Base-by-base conservation (phyloP, 1,284 basidiomycete species). In the Clitocybe nebularis region DNA sequence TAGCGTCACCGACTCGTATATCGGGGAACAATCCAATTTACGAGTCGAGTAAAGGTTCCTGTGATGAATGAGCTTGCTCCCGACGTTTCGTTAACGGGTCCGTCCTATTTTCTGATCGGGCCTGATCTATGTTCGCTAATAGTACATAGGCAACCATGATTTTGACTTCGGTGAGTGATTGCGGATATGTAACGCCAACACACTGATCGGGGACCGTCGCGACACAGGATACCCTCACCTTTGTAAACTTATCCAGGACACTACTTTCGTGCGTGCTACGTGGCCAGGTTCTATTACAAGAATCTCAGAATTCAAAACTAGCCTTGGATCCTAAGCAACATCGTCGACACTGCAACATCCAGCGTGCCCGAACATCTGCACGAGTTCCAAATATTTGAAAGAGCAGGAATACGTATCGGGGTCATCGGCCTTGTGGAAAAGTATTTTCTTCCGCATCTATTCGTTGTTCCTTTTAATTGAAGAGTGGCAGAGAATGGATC, bases 361-460 rank as follows among this genome's bases (percentile, higher is more conserved):
- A 65, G 59, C 36, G 72, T 78, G 24, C 88, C 84, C 0, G 70
- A 73, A 22, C 63, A 69, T 38, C 61, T 90, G 3, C 58, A 71
- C 11, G 75, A 82, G 50, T 89, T 75, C 57, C 64, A 70, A 41
- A 69, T 89, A 5, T 65, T 86, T 9, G 81, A 89, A 52, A 71
- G 82, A 26, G 69, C 71, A 17, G 87, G 86, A 0, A 53, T 89
- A 8, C 78, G 76, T 32, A 75, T 93, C 20, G 91, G 89, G 5
- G 58, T 92, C 20, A 83, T 93, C 43, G 90, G 90, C 2, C 71
- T 94, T 0, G 87, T 93, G 0, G 90, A 93, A 61, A 72, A 86
- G 88, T 89, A 47, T 21, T 50, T 74, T 75, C 30, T 75, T 71
- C 5, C 70, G 24, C 30, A 21, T 28, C 38, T 5, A 3, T 17